phyloP scores from a whole-genome alignment of 2,329 filamentous ascomycete species.

The Aspergillus ochraceoroseus region DNA sequence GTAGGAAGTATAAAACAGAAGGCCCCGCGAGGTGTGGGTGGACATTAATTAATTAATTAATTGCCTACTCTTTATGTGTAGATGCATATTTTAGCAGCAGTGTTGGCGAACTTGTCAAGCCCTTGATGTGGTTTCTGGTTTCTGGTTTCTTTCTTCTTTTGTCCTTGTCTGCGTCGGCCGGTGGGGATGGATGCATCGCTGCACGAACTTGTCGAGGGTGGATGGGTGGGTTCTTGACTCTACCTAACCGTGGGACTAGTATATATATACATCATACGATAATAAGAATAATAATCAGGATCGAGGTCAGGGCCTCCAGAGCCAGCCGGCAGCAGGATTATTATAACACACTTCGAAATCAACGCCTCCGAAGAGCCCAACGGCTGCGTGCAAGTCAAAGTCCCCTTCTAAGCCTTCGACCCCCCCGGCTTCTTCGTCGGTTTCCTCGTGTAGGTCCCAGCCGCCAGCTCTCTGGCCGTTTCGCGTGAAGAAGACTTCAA shows the following conservation, averaged over 20 bases:
- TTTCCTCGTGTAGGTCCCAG: conserved; percentile 59
- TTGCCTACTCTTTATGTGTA: not conserved
- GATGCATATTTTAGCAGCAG: not conserved
- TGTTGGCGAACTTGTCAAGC: too few relatives aligned
- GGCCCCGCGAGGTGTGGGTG: too few relatives aligned
- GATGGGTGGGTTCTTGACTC: too few relatives aligned
- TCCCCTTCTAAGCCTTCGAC: conserved; percentile 63
- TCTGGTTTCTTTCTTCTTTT: too few relatives aligned
- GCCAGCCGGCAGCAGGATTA: conserved; percentile 46
- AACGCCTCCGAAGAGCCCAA: conserved; percentile 59
- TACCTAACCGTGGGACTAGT: too few relatives aligned
- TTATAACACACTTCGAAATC: conserved; percentile 56
- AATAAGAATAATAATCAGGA: too few relatives aligned
- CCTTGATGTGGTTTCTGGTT: too few relatives aligned
- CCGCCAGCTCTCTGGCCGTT: conserved; percentile 49
- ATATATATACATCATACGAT: too few relatives aligned
- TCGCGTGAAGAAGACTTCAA: conserved; percentile 57
- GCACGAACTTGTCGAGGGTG: too few relatives aligned
- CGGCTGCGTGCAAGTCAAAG: conserved; percentile 57
- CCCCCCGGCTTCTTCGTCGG: conserved; percentile 54
- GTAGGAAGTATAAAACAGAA: too few relatives aligned
- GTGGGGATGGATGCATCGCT: too few relatives aligned
- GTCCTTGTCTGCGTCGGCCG: too few relatives aligned
- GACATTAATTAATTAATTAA: not conserved
- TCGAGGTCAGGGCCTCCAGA: conserved; percentile 32